A percentile compares a stretch with the other conserved stretches of the same genome.
These are phyloP conservation scores for Tolypocladium inflatum DNA, from an alignment of 2,329 filamentous ascomycete species.

Conservation along the genomic window DNA sequence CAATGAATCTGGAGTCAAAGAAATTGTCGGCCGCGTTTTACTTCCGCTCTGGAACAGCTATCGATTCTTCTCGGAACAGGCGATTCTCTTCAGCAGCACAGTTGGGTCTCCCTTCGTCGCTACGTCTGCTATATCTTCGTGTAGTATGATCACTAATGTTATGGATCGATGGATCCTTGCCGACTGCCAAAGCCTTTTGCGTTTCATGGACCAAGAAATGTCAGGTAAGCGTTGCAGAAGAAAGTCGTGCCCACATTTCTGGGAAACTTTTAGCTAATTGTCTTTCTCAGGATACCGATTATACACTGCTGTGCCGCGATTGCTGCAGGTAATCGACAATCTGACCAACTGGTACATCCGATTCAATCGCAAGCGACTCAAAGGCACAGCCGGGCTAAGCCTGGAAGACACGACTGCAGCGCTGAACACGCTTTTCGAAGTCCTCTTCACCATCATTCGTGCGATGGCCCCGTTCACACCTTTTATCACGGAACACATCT, in stretches of 20 bases:
- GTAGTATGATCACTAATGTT: constrained; percentile 81
- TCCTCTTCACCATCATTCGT: constrained; percentile 79
- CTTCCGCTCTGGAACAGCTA: constrained; percentile 93
- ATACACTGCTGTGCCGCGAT: constrained; percentile 83
- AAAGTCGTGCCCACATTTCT: no score
- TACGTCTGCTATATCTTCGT: no score
- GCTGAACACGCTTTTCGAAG: constrained; percentile 87
- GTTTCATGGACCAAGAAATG: constrained; percentile 94
- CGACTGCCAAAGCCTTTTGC: constrained; percentile 79
- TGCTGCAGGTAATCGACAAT: constrained; percentile 80
- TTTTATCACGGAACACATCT: constrained; percentile 93
- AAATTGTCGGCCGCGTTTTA: constrained; percentile 74
- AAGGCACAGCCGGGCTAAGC: constrained; percentile 65
- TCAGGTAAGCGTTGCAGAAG: constrained; percentile 40
- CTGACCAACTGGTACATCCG: constrained; percentile 97
- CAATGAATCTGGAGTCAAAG: constrained; percentile 86
- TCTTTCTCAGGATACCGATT: constrained; percentile 52
- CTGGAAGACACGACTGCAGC: constrained; percentile 80
- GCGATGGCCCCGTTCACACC: constrained; percentile 91
- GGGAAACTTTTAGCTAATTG: no score
- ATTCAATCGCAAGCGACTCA: constrained; percentile 83
- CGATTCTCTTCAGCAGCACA: constrained; percentile 61
- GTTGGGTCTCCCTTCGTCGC: no score
- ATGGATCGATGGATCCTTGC: constrained; percentile 96
- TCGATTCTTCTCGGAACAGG: constrained; percentile 90